phyloP scores from a whole-genome alignment of 1,284 basidiomycete species.

The Termitomyces sp. region DNA sequence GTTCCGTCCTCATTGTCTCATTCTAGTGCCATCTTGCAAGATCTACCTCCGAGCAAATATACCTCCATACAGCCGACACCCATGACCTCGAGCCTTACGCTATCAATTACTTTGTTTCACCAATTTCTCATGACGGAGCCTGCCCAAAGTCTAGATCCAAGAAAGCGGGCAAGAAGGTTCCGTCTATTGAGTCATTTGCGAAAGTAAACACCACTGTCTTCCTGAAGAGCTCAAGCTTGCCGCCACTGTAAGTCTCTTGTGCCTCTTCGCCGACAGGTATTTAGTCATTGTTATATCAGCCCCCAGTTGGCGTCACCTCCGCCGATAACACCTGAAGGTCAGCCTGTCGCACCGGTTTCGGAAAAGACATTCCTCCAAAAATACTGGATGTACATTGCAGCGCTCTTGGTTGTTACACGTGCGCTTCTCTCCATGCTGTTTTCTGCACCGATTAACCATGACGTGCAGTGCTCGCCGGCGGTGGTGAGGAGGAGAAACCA shows the following conservation, averaged over 20 bases:
- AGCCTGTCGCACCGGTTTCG: constrained; percentile 50
- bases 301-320: constrained; percentile 64
- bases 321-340: constrained; percentile 60
- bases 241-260: constrained; percentile 48
- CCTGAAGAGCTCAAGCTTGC: constrained; percentile 40
- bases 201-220: constrained; percentile 52
- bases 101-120: constrained; percentile 65
- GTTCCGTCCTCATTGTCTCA: constrained; percentile 1
- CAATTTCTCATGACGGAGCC: constrained; percentile 58
- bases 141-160: constrained; percentile 44
- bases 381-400: constrained; percentile 81
- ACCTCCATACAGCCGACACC: constrained; percentile 45
- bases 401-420: constrained; percentile 56
- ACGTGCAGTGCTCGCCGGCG: constrained; percentile 22
- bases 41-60: constrained; percentile 48
- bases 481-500: constrained; percentile 22
- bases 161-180: constrained; percentile 14
- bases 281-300: constrained; percentile 30
- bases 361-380: constrained; percentile 84
- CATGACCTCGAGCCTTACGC: constrained; percentile 46
- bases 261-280: constrained; percentile 1
- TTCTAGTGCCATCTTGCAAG: constrained; percentile 55
- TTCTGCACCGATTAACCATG: not conserved
- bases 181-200: constrained; percentile 26
- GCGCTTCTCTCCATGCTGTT: constrained; percentile 24